Evolutionary conservation across 2,329 filamentous ascomycete species (phyloP).

Genomic region (Fusarium odoratissimum): DNA sequence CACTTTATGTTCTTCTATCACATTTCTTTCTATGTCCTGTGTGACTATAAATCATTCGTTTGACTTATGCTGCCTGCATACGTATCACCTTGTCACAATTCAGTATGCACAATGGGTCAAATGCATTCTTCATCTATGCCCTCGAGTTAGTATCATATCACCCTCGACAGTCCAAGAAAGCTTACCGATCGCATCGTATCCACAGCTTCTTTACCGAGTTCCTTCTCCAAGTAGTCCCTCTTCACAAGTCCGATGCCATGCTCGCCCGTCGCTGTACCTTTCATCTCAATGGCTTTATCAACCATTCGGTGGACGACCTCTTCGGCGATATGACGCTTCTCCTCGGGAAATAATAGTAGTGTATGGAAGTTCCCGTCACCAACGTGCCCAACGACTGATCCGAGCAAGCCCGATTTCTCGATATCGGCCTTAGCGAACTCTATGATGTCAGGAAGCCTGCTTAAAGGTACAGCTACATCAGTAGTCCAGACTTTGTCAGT

Average conservation of each 20-base stretch:
- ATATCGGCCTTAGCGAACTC: conserved; percentile 90
- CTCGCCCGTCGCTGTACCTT: conserved; percentile 75
- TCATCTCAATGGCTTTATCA: conserved; percentile 72
- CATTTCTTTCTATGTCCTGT: too few species aligned
- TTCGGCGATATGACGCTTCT: not conserved
- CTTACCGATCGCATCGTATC: conserved; percentile 60
- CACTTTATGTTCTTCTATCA: too few species aligned
- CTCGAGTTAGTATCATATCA: not conserved
- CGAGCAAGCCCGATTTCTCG: conserved; percentile 85
- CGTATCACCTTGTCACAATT: conserved; percentile 53
- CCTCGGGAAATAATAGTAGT: fast-evolving
- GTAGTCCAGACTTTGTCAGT: conserved; percentile 67
- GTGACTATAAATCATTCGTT: not conserved
- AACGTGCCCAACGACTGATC: conserved; percentile 87
- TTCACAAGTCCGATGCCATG: conserved; percentile 73
- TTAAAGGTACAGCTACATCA: conserved; percentile 85
- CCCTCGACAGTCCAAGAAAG: fast-evolving
- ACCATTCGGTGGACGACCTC: conserved; percentile 70
- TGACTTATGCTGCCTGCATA: not conserved
- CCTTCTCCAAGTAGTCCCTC: conserved; percentile 63
- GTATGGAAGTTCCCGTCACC: conserved; percentile 94
- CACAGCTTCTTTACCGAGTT: conserved; percentile 65
- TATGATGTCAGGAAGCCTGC: conserved; percentile 76
- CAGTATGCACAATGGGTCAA: conserved; percentile 64
- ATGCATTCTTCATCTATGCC: conserved; percentile 65